Evolutionary conservation across 352 stramenopile species (phyloP), one percentile per base, ranked within the genome.

Genomic region (Globisporangium megalacanthum): DNA sequence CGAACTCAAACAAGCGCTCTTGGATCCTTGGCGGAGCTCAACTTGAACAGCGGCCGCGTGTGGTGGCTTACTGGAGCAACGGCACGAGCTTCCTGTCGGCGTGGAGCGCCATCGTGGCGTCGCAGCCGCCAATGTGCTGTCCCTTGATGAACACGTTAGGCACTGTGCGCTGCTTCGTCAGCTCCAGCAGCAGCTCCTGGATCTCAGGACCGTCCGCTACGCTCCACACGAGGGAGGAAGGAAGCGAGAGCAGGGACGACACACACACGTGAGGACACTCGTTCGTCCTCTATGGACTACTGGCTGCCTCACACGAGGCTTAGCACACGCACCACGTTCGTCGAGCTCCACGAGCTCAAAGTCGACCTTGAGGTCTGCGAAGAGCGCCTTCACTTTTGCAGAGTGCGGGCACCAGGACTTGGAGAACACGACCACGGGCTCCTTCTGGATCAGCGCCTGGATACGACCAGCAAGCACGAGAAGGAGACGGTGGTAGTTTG

Each of bases 91-190:
- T 72, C 35, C 74, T 75, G 49, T 68, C 66, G 15, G 70, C 68
- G 61, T 91, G 75, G 46, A 91, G 73, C 17, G 42, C 62, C 59
- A 86, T 62, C 10, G 79, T 69, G 13, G 69, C 65, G 66, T 99
- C 95, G 60, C 96, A 97, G 56, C 97, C 97, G 65, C 97, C 97
- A 57, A 99, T 82, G 82, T 98, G 91, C 65, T 97, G 78, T 60
- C 95, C 95, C 49, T 96, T 97, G 64, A 99, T 94, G 75, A 99
- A 99, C 36, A 99, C 94, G 76, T 98, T 99, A 2, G 97, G 97
- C 47, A 99, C 96, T 1, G 94, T 99, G 66, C 87, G 82, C 66
- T 99, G 95, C 53, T 93, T 94, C 44, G 95, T 99, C 49, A 99
- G 75, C 8, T 91, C 67, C 33, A 89, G 60, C 44, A 99, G 79